Evolutionary conservation across 176 grass and related monocot species (phyloP), one percentile per base, ranked within the genome.

Genomic region (Tillandsia fasciculata): DNA sequence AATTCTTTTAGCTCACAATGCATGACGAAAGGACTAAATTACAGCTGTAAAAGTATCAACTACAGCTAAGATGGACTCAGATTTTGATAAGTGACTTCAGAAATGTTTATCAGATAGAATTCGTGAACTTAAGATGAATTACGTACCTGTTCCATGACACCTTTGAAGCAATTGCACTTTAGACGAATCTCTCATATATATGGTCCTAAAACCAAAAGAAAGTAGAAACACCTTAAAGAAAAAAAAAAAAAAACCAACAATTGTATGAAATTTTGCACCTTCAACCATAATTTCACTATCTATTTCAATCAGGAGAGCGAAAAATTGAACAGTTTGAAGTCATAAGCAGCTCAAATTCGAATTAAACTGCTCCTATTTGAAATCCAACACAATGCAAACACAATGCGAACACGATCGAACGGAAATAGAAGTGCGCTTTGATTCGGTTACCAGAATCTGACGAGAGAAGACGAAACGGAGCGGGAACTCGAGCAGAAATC

Each of bases 401-500:
- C 49, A 65, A 65, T 12, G 18, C 26, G 48, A 2, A 63, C 27
- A 63, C 48, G 70, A 72, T 29, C 5, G 28, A 73, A 68, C 8
- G 50, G 10, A 3, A 5, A 69, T 48, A 74, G 1, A 22, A 73
- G 9, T 29, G 27, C 10, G 54, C 65, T 49, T 67, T 9, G 50
- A 14, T 69, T 59, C 42, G 47, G 63, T 83, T 66, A 92, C 94
- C 94, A 99, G 74, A 99, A 99, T 59, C 87, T 86, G 48, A 93
- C 77, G 42, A 74, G 86, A 33, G 82, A 90, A 56, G 82, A 85
- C 61, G 84, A 83, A 63, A 88, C 75, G 20, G 86, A 83, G 74
- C 70, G 82, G 48, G 84, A 90, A 10, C 90, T 82, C 57, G 88
- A 52, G 78, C 89, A 99, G 67, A 90, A 99, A 52, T 99, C 87